phyloP scores from a whole-genome alignment of 352 stramenopile species.

The Globisporangium cederbergense region DNA sequence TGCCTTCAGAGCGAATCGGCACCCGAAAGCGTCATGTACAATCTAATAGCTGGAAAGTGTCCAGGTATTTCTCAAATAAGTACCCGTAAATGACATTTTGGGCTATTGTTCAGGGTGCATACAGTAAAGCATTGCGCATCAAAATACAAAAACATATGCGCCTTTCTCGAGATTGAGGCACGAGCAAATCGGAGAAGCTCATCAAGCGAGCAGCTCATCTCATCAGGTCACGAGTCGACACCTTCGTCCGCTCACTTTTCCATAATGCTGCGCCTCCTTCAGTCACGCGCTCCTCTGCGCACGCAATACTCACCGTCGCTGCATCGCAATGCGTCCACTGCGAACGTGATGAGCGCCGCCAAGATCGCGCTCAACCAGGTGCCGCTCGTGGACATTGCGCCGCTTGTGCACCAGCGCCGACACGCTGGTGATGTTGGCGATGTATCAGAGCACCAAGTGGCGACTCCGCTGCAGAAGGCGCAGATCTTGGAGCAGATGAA shows the following conservation, averaged over 20 bases:
- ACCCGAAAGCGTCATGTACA: too few relatives aligned
- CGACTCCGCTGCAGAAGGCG: conserved; percentile 24
- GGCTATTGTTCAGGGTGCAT: neutral
- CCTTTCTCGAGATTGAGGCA: neutral
- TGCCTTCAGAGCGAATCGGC: neutral
- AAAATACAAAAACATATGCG: neutral
- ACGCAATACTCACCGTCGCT: neutral
- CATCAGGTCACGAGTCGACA: neutral
- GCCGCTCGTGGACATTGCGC: conserved; percentile 66
- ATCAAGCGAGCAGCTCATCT: neutral
- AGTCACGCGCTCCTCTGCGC: neutral
- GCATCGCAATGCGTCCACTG: conserved; percentile 6
- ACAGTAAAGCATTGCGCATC: neutral
- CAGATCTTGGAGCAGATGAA: conserved; percentile 57
- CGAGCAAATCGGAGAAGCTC: too few relatives aligned
- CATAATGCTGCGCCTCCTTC: conserved; percentile 12
- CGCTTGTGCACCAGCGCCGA: conserved; percentile 35
- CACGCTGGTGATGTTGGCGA: neutral
- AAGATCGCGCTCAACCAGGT: conserved; percentile 49
- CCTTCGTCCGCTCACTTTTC: neutral
- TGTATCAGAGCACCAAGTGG: neutral
- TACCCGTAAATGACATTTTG: too few relatives aligned
- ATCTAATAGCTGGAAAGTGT: too few relatives aligned
- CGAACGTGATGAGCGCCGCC: conserved; percentile 41
- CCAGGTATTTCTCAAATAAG: too few relatives aligned